These are phyloP conservation scores for Thelephora aurantiotincta DNA, from an alignment of 768 basidiomycete species.

Conservation along the genomic window DNA sequence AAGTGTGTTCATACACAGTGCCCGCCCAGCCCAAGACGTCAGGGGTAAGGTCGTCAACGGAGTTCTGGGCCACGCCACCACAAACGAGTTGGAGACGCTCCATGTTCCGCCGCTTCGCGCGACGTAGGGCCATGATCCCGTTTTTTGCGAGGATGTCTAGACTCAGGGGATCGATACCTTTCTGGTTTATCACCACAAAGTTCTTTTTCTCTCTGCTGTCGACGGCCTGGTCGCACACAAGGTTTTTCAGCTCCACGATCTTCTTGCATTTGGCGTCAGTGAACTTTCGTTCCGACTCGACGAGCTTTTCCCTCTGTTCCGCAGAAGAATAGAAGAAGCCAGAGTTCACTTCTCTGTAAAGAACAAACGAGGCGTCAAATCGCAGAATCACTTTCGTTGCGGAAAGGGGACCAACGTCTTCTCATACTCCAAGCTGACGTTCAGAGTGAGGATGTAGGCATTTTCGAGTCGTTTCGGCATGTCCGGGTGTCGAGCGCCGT, in stretches of 20 bases:
- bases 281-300: slow-evolving; percentile 91
- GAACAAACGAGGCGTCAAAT: slow-evolving; percentile 9
- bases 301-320: slow-evolving; percentile 96
- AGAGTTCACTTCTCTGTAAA: slow-evolving; percentile 88
- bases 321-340: slow-evolving; percentile 98
- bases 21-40: slow-evolving; percentile 94
- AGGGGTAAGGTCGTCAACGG: slow-evolving; percentile 89
- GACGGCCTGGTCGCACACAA: slow-evolving; percentile 88
- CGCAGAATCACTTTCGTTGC: neutral
- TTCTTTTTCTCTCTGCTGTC: slow-evolving; percentile 69
- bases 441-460: slow-evolving; percentile 86
- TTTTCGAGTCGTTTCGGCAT: slow-evolving; percentile 99
- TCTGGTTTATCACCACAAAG: slow-evolving; percentile 97
- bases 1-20: slow-evolving; percentile 95
- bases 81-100: slow-evolving; percentile 89
- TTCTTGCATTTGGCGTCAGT: slow-evolving; percentile 91
- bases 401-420: slow-evolving; percentile 70
- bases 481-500: slow-evolving; percentile 94
- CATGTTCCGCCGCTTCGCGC: slow-evolving; percentile 98
- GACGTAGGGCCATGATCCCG: slow-evolving; percentile 85
- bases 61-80: slow-evolving; percentile 94
- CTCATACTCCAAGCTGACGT: slow-evolving; percentile 97
- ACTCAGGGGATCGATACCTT: slow-evolving; percentile 96
- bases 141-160: slow-evolving; percentile 94
- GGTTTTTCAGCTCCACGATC: slow-evolving; percentile 91